Base-by-base conservation (phyloP, 352 stramenopile species). In the Phytophthora pisi region DNA sequence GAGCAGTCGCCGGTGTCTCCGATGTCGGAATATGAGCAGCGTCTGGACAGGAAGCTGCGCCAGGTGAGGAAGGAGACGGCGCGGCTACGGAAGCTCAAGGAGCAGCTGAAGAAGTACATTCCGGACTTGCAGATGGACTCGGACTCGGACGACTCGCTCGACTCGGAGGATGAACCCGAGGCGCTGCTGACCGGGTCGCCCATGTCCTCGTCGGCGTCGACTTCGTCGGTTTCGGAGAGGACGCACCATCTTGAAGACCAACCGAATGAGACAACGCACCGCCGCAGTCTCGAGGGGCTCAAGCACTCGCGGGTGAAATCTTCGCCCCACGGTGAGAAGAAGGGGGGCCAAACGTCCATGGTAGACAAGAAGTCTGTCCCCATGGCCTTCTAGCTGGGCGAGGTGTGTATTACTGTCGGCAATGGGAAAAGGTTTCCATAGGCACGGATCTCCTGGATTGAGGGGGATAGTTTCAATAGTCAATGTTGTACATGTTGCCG, bases 21-120 rank as follows among this genome's bases (percentile, higher is more conserved):
- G 0, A 70, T 76, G 51, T 59, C 45, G 13, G 70, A 86, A 30
- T 79, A 77, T 43, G 78, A 86, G 51, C 64, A 64, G 38, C 75
- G 75, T 4, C 42, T 86, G 26, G 78, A 86, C 42, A 72, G 60
- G 51, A 86, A 86, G 45, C 46, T 86, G 61, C 75, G 70, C 3
- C 74, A 83, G 36, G 64, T 86, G 56, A 61, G 63, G 40, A 78
- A 78, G 51, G 73, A 86, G 68, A 81, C 67, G 23, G 67, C 61
- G 38, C 61, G 77, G 30, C 70, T 86, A 2, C 59, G 64, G 5
- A 74, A 74, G 59, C 64, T 86, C 30, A 75, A 72, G 55, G 26
- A 28, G n/a, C 74, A 84, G 61, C 61, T 86, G 45, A 79, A 81
- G 52, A 75, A 86, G 38, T 84, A 81, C 51, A 75, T 86, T 5